Percentiles rank a stretch among this genome's conserved stretches.
These are phyloP conservation scores for Trametes coccinea DNA, from an alignment of 768 basidiomycete genomes.

Conservation along the genomic window DNA sequence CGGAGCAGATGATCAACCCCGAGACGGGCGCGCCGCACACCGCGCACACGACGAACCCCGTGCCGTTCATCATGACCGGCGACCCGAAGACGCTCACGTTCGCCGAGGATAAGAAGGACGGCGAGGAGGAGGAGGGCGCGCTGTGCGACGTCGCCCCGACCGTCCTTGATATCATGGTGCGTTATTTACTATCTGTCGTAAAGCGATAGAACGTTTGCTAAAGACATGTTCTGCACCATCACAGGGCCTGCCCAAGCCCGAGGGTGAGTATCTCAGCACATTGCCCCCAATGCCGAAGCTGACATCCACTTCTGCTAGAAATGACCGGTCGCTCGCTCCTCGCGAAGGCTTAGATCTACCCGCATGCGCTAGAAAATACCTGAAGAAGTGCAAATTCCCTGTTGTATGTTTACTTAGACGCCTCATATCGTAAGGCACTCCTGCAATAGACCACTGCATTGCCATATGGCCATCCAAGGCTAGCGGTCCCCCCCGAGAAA, in stretches of 20 bases:
- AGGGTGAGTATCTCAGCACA: slow-evolving; percentile 45
- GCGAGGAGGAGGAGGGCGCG: slow-evolving; percentile 60
- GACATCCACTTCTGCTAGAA: slow-evolving; percentile 20
- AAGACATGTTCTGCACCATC: not conserved
- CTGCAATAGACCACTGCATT: not conserved
- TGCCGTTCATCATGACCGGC: slow-evolving; percentile 88
- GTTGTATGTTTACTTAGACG: slow-evolving; percentile 12
- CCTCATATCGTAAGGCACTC: not conserved
- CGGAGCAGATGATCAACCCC: slow-evolving; percentile 88
- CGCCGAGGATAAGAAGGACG: slow-evolving; percentile 48
- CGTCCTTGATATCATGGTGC: slow-evolving; percentile 70
- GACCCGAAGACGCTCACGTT: slow-evolving; percentile 58
- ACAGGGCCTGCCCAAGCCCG: slow-evolving; percentile 64
- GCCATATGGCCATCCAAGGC: no score
- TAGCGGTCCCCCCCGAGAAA: no score
- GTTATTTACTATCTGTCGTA: slow-evolving; percentile 1
- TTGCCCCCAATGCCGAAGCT: not conserved
- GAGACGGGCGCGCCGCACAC: slow-evolving; percentile 88
- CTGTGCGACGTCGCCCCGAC: slow-evolving; percentile 93
- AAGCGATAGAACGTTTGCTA: not conserved
- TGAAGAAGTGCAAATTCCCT: slow-evolving; percentile 4
- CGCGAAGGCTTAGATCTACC: slow-evolving; percentile 21
- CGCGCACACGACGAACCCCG: slow-evolving; percentile 86
- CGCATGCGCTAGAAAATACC: slow-evolving; percentile 3
- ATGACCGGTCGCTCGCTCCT: slow-evolving; percentile 35